Conservation (phyloP, 2,329 filamentous ascomycete genomes). For the Penicillium sp. region DNA sequence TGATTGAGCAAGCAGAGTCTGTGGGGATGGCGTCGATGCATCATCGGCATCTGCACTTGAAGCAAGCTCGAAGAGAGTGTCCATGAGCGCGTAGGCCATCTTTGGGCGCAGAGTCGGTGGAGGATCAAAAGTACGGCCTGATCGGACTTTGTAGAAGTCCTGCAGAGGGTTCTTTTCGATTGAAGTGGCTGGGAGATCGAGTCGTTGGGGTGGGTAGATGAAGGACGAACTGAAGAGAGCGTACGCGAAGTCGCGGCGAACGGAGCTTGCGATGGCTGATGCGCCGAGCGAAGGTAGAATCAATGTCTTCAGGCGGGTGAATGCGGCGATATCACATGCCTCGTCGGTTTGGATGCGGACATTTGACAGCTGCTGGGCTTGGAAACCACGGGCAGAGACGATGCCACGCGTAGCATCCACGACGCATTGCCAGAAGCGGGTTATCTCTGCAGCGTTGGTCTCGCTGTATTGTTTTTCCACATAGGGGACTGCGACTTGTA, state of each 20-base stretch:
- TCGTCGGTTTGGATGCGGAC: slow-evolving; percentile 66
- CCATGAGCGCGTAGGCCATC: slow-evolving; percentile 79
- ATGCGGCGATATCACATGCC: slow-evolving; percentile 75
- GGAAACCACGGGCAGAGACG: slow-evolving; percentile 62
- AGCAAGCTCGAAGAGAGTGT: slow-evolving; percentile 74
- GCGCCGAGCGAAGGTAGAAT: slow-evolving; percentile 74
- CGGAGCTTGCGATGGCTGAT: slow-evolving; percentile 63
- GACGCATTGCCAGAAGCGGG: slow-evolving; percentile 70
- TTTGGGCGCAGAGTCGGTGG: slow-evolving; percentile 63
- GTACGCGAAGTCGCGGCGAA: slow-evolving; percentile 69
- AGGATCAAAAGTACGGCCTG: slow-evolving; percentile 71
- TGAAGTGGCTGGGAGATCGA: slow-evolving; percentile 54
- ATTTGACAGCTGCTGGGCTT: slow-evolving; percentile 44
- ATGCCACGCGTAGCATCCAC: slow-evolving; percentile 69
- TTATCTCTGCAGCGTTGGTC: slow-evolving; percentile 41
- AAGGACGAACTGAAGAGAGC: slow-evolving; percentile 81
- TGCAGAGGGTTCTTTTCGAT: slow-evolving; percentile 57
- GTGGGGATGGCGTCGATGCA: slow-evolving; percentile 35
- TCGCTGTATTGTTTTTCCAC: slow-evolving; percentile 48
- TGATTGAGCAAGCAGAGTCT: slow-evolving; percentile 68
- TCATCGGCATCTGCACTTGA: slow-evolving; percentile 49
- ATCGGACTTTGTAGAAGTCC: slow-evolving; percentile 64
- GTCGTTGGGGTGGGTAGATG: slow-evolving; percentile 69
- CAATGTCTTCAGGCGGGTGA: slow-evolving; percentile 64
- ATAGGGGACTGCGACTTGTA: slow-evolving; percentile 65